Evolutionary conservation across 2,329 filamentous ascomycete species (phyloP).

Genomic region (Diaporthe velutina): DNA sequence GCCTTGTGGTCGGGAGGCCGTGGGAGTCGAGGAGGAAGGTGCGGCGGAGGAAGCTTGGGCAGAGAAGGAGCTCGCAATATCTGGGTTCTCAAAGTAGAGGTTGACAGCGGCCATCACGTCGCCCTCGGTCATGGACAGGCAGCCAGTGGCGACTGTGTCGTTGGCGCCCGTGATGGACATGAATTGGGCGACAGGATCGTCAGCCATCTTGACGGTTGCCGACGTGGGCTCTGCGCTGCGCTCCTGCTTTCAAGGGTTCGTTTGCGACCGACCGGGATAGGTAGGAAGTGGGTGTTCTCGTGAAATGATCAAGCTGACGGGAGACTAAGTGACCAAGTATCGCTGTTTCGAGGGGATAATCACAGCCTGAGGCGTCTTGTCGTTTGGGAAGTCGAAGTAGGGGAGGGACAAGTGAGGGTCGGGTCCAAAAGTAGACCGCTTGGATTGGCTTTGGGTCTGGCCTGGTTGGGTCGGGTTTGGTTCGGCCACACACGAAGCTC

Average conservation of each 20-base stretch:
- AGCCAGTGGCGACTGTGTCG: conserved; percentile 81
- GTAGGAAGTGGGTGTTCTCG: not conserved
- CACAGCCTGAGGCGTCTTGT: not conserved
- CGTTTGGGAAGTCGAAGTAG: not conserved
- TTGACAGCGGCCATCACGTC: conserved; percentile 89
- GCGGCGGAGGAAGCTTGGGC: conserved; percentile 46
- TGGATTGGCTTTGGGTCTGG: conserved; percentile 19
- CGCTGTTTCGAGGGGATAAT: not conserved
- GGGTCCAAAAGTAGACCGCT: conserved; percentile 2
- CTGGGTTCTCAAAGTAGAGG: conserved; percentile 91
- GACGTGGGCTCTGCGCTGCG: not conserved
- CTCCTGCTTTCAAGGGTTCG: not conserved
- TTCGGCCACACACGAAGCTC: conserved; percentile 14
- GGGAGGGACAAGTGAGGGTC: not conserved
- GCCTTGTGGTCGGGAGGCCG: conserved; percentile 37
- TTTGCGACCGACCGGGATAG: not conserved
- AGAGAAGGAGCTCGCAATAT: conserved; percentile 68
- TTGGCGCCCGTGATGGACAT: conserved; percentile 83
- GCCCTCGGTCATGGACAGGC: conserved; percentile 86
- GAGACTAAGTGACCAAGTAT: not conserved
- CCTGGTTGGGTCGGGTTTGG: not conserved
- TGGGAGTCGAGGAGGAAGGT: conserved; percentile 42
- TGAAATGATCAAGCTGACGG: not conserved
- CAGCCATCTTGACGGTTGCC: conserved; percentile 69
- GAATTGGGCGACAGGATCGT: conserved; percentile 79